Base-by-base conservation (phyloP, 148 eudicot species). In the Diospyros lotus region DNA sequence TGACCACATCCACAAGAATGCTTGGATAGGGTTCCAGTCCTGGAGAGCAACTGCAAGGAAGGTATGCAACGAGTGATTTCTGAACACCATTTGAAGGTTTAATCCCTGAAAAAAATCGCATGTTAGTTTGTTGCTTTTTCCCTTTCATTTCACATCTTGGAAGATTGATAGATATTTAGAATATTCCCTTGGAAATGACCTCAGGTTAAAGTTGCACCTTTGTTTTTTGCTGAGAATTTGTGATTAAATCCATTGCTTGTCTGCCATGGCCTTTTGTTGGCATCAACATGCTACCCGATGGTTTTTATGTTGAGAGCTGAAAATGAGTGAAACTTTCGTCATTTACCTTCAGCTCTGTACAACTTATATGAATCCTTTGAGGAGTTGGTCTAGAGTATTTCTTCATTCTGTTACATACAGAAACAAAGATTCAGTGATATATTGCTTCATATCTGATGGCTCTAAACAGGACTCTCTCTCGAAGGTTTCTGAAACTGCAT, bases 21-120 rank as follows among this genome's bases (percentile, higher is more conserved):
- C 97, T 50, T 95, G 98, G 98, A 95, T 95, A 77, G 98, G 98
- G 58, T 95, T 92, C 78, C 97, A 90, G 48, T 95, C 94, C n/a
- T 95, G 98, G 98, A 85, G 98, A 87, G 87, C 85, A 77, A 88
- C 90, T 42, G 97, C 96, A 42, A 82, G 82, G 76, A 87, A 82
- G 96, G 98, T 87, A 86, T 38, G 68, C 52, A 0, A 28, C 0
- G 28, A 4, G 38, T 62, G 6, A 6, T 56, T 66, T 3, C 64
- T 66, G 50, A 73, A 46, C 7, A 10, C 18, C 3, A 46, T 58
- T 6, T 70, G 6, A 9, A 61, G 55, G 50, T 17, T 42, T 66
- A 46, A 66, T 28, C 28, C 28, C 28, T 28, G 28, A 28, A 28
- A 28, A 28, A 28, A 28, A 28, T 28, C 28, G 0, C 28, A 28